These are phyloP conservation scores for Physocladia obscura DNA, from an alignment of 192 early-diverging fungal genomes.

Conservation along the genomic window DNA sequence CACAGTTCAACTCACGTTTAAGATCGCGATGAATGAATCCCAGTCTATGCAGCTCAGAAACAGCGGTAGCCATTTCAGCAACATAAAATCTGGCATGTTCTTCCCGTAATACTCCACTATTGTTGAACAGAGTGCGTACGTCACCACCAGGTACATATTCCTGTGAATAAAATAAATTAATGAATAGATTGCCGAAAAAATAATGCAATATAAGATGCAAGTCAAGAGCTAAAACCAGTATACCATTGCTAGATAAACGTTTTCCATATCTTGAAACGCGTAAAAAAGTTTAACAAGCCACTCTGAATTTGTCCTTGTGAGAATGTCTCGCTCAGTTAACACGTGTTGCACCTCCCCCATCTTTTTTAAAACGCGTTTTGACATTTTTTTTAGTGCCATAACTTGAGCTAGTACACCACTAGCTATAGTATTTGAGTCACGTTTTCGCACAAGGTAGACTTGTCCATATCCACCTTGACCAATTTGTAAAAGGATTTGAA, in stretches of 20 bases:
- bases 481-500: constrained; percentile 69
- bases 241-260: constrained; percentile 76
- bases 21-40: constrained; percentile 82
- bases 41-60: constrained; percentile 77
- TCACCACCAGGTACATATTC: constrained; percentile 72
- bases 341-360: constrained; percentile 58
- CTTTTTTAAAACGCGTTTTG: constrained; percentile 62
- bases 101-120: constrained; percentile 61
- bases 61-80: constrained; percentile 61
- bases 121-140: constrained; percentile 74
- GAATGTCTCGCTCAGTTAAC: constrained; percentile 68
- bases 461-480: constrained; percentile 82
- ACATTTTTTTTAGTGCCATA: constrained; percentile 78
- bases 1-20: constrained; percentile 5
- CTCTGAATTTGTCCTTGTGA: constrained; percentile 62
- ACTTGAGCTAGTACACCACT: constrained; percentile 41
- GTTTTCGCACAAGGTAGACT: constrained; percentile 71
- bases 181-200: not conserved
- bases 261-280: constrained; percentile 77
- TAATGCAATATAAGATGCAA: constrained; percentile 26
- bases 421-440: constrained; percentile 49
- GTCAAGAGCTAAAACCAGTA: not conserved
- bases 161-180: constrained; percentile 21
- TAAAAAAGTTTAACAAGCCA: constrained; percentile 93
- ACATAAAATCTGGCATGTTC: constrained; percentile 58